A percentile compares a stretch with the other conserved stretches of the same genome.
These are phyloP conservation scores for Pseudonectria foliicola DNA, from an alignment of 2,329 filamentous ascomycete genomes.

Conservation along the genomic window DNA sequence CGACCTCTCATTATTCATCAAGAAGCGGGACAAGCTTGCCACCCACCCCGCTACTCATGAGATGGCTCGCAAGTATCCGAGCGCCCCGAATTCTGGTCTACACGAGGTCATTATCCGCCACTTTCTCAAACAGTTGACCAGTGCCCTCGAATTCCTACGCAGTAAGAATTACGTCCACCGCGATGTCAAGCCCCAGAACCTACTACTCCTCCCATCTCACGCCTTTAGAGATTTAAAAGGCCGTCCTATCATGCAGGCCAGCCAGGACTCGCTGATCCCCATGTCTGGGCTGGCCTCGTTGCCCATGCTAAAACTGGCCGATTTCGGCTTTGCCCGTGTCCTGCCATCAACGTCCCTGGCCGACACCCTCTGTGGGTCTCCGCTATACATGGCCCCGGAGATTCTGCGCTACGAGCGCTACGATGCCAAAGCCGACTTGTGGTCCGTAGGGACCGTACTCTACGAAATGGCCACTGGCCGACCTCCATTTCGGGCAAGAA, in stretches of 20 bases:
- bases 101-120: constrained; percentile 96
- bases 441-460: constrained; percentile 93
- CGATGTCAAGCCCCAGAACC: constrained; percentile 95
- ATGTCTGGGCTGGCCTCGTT: constrained; percentile 74
- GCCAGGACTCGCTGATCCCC: constrained; percentile 73
- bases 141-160: constrained; percentile 83
- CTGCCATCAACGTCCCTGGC: constrained; percentile 85
- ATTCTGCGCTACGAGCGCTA: constrained; percentile 97
- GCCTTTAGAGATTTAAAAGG: constrained; percentile 54
- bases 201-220: constrained; percentile 77
- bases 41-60: constrained; percentile 77
- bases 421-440: constrained; percentile 91
- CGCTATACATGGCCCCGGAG: constrained; percentile 97
- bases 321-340: constrained; percentile 96
- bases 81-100: constrained; percentile 72
- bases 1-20: constrained; percentile 92
- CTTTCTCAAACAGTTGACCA: constrained; percentile 90
- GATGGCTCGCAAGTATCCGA: constrained; percentile 91
- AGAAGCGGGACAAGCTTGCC: constrained; percentile 75
- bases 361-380: constrained; percentile 93
- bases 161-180: constrained; percentile 85
- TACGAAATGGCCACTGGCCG: constrained; percentile 92
- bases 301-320: constrained; percentile 94
- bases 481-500: constrained; percentile 84
- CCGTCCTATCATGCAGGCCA: constrained; percentile 64